phyloP scores from a whole-genome alignment of 2,329 filamentous ascomycete species.

The Raffaelea arxii region DNA sequence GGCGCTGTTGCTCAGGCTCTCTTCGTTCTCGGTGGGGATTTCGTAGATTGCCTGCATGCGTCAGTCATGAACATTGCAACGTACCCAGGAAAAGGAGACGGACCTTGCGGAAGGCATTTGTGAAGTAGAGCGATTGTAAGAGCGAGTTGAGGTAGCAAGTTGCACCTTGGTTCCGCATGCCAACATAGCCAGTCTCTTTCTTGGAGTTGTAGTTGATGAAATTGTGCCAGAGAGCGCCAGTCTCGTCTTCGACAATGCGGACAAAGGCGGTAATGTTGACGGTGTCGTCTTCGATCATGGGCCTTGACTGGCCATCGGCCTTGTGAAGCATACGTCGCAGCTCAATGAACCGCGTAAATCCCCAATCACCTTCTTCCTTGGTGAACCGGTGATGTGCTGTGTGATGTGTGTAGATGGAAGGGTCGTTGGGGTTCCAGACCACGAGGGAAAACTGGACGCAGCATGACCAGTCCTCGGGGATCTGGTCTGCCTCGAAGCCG shows the following conservation, averaged over 20 bases:
- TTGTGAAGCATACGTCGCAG: slow-evolving; percentile 74
- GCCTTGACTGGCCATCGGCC: slow-evolving; percentile 55
- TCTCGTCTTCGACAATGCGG: slow-evolving; percentile 75
- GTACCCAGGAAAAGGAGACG: slow-evolving; percentile 13
- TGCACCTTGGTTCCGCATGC: slow-evolving; percentile 91
- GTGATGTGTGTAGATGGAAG: slow-evolving; percentile 72
- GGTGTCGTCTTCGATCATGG: slow-evolving; percentile 65
- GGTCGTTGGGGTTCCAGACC: slow-evolving; percentile 88
- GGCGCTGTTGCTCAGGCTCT: slow-evolving; percentile 75
- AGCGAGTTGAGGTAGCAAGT: slow-evolving; percentile 83
- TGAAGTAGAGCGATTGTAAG: slow-evolving; percentile 76
- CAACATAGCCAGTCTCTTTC: slow-evolving; percentile 95
- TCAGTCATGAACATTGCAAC: slow-evolving; percentile 3
- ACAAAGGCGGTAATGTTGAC: slow-evolving; percentile 79
- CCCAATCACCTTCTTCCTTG: slow-evolving; percentile 94
- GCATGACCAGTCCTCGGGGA: slow-evolving; percentile 90
- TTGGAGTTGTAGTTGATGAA: slow-evolving; percentile 97
- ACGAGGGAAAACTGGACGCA: slow-evolving; percentile 94
- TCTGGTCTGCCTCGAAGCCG: slow-evolving; percentile 64
- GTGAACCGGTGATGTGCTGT: slow-evolving; percentile 92
- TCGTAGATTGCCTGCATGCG: slow-evolving; percentile 73
- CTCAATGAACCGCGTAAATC: slow-evolving; percentile 94
- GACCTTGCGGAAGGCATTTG: slow-evolving; percentile 87
- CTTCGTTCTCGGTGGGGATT: slow-evolving; percentile 84
- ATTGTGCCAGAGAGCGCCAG: slow-evolving; percentile 83